Conservation (phyloP, 2,329 filamentous ascomycete genomes). For the Didymellaceae sp. region DNA sequence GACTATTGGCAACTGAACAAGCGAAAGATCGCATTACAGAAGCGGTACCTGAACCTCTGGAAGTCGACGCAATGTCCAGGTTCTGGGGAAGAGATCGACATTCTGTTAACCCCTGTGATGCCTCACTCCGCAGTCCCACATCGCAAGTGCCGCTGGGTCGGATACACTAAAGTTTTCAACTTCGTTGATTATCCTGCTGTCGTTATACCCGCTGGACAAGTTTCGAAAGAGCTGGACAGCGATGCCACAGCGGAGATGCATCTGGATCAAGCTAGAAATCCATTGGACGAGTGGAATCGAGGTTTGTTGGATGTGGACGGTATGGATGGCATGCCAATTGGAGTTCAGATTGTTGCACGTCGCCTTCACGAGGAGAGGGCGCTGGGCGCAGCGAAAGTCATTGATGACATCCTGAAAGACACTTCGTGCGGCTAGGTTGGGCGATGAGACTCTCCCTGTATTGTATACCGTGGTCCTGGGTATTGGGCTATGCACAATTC, state of each 20-base stretch:
- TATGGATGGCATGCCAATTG: slow-evolving; percentile 48
- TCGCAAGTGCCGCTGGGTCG: slow-evolving; percentile 55
- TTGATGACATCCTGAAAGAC: slow-evolving; percentile 26
- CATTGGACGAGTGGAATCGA: slow-evolving; percentile 61
- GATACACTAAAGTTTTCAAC: slow-evolving; percentile 69
- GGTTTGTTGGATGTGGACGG: slow-evolving; percentile 43
- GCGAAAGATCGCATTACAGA: slow-evolving; percentile 60
- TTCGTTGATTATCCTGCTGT: slow-evolving; percentile 67
- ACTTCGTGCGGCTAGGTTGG: not conserved
- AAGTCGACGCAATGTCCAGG: slow-evolving; percentile 51
- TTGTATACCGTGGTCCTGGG: no score
- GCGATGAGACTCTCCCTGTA: not conserved
- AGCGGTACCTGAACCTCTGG: slow-evolving; percentile 67
- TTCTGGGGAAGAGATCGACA: slow-evolving; percentile 59
- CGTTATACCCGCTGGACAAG: slow-evolving; percentile 61
- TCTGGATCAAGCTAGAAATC: slow-evolving; percentile 56
- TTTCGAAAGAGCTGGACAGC: slow-evolving; percentile 51
- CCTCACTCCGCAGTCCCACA: slow-evolving; percentile 65
- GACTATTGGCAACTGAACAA: slow-evolving; percentile 73
- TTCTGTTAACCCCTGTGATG: slow-evolving; percentile 65
- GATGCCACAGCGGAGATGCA: slow-evolving; percentile 37
- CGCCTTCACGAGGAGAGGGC: slow-evolving; percentile 49
- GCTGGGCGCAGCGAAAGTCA: slow-evolving; percentile 43
- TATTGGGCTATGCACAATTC: no score
- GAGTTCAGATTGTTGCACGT: slow-evolving; percentile 46